phyloP scores from a whole-genome alignment of 108 stramenopile species.

The Stephanodiscus minutulus region DNA sequence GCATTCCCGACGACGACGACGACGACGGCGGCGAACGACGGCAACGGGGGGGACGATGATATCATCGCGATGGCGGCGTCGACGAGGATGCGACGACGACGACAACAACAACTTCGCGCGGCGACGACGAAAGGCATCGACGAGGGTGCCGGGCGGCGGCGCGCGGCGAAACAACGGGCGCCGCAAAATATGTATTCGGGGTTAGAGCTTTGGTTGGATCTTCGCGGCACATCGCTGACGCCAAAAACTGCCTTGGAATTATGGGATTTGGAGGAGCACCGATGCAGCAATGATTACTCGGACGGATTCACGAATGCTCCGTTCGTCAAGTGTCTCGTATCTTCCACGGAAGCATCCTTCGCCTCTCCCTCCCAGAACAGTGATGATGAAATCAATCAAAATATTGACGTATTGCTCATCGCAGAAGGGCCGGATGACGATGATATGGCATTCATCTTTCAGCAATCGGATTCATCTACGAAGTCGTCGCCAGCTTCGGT shows the following conservation, averaged over 20 bases:
- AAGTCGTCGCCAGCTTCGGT: neutral
- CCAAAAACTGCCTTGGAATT: conserved; percentile 29
- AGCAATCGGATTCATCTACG: neutral
- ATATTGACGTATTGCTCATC: conserved; percentile 20
- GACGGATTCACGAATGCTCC: neutral
- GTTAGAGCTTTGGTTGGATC: conserved; percentile 32
- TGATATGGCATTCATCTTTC: conserved; percentile 1
- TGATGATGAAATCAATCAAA: neutral
- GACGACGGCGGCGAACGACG: neutral
- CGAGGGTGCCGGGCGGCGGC: too few species aligned
- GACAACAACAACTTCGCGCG: conserved; percentile 33
- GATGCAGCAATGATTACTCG: neutral
- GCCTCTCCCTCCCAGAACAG: neutral
- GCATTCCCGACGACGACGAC: too few species aligned
- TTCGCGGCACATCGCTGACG: conserved; percentile 19
- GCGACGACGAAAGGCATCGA: conserved; percentile 7
- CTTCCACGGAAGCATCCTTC: neutral
- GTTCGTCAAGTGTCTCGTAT: conserved; percentile 25
- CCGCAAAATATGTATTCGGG: too few species aligned
- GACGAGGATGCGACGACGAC: too few species aligned
- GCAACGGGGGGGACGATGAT: too few species aligned
- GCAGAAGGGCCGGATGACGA: neutral
- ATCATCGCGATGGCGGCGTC: neutral
- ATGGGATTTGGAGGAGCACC: conserved; percentile 15
- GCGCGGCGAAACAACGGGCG: too few species aligned